These are phyloP conservation scores for Mycena galericulata DNA, from an alignment of 768 basidiomycete genomes.

Conservation along the genomic window DNA sequence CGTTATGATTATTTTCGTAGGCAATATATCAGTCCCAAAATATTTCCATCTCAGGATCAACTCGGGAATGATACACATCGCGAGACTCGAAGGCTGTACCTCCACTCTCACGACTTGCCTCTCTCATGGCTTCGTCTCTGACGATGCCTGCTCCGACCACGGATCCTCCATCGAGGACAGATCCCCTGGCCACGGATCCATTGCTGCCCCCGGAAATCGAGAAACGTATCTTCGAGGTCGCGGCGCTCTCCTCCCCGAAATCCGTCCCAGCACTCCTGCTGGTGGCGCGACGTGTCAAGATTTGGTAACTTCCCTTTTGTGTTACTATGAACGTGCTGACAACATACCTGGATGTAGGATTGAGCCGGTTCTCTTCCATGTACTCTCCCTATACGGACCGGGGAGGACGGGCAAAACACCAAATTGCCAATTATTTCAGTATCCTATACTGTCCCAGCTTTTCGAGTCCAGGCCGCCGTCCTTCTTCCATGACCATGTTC, in stretches of 20 bases:
- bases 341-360: neutral
- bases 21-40: no score
- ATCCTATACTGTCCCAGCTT: neutral
- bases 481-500: neutral
- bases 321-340: no score
- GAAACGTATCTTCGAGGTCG: neutral
- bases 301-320: no score
- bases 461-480: neutral
- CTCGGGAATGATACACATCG: no score
- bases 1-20: no score
- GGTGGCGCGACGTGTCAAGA: neutral
- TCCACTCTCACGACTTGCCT: no score
- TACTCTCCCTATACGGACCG: neutral
- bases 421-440: neutral
- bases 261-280: neutral
- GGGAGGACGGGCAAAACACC: neutral
- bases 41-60: no score
- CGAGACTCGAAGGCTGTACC: no score
- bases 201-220: neutral
- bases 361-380: neutral
- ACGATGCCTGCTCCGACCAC: no score
- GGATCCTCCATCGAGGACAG: no score
- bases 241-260: neutral
- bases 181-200: no score
- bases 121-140: no score